Evolutionary conservation across 1,139 yeast genomes (phyloP), one percentile per base, ranked within the genome.

Genomic region (Chernovozyma aurita): DNA sequence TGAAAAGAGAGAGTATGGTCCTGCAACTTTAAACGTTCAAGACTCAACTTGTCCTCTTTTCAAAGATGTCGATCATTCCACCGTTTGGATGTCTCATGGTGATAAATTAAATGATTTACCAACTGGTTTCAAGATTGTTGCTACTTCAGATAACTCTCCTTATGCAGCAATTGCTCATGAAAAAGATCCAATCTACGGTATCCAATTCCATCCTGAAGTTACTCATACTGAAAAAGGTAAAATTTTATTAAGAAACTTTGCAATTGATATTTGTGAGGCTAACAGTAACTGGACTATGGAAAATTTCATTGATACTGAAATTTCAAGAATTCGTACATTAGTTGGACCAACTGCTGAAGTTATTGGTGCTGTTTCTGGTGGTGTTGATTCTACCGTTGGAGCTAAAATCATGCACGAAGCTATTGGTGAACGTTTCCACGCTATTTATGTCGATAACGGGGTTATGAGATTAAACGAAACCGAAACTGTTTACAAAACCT

Each of bases 21-120:
- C 95, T 37, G 96, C 98, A 43, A 80, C 86, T 42, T 74, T 92
- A 61, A 74, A 80, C 49, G 95, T 88, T 38, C 70, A 76, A 53
- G 94, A 86, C 57, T 45, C 67, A 31, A 43, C 63, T 16, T 80
- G 88, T 62, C 80, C 86, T 24, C 72, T 92, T 49, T 90, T 92
- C 68, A 73, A 80, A 48, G 96, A 81, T 42, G 86, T 94, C 51
- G 95, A 87, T 64, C 83, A 90, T 68, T 87, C 95, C 42, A 85
- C 79, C 61, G 97, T 94, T 46, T 92, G 99, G 99, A 92, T 92
- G 99, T 90, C 97, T 32, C 99, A 92, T 65, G 96, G 96, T 56
- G 99, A 92, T 69, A 94, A 92, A 71, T 76, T 92, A 55, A 82
- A 81, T 53, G 86, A 90, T 36, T 75, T 92, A 52, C 99, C 99